A percentile compares a stretch with the other conserved stretches of the same genome.
Conservation (phyloP, 2,329 filamentous ascomycete genomes). For the Sphaerulina vaccinii region DNA sequence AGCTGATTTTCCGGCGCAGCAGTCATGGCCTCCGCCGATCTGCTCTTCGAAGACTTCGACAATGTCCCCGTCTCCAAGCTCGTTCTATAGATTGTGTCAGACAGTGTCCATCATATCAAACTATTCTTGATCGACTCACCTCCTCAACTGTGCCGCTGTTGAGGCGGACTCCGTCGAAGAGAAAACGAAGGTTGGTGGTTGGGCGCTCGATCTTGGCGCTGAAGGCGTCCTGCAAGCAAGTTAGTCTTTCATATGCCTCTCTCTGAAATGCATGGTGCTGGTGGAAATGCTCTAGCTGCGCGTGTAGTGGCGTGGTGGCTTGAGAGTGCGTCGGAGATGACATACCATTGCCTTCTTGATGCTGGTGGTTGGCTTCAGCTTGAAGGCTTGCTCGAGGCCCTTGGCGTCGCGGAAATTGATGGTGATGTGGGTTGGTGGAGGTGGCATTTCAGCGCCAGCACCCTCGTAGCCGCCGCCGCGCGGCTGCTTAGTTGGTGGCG, state of each 20-base stretch:
- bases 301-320: background rate
- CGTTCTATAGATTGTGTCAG: conserved; percentile 20
- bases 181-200: conserved; percentile 21
- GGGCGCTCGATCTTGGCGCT: conserved; percentile 18
- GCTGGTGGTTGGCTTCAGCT: conserved; percentile 28
- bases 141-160: conserved; percentile 19
- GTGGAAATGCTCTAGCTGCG: too few species aligned
- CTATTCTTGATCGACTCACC: conserved; percentile 17
- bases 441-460: background rate
- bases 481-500: background rate
- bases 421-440: conserved; percentile 8
- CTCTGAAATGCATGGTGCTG: too few species aligned
- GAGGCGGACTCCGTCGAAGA: conserved; percentile 29
- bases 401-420: conserved; percentile 24
- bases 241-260: background rate
- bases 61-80: conserved; percentile 27
- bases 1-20: too few species aligned
- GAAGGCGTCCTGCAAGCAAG: conserved; percentile 18
- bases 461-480: background rate
- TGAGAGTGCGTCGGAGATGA: too few species aligned
- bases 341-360: conserved; percentile 29
- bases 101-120: background rate
- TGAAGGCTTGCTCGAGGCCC: conserved; percentile 25
- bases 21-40: conserved; percentile 21
- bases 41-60: conserved; percentile 29